Conservation (phyloP, 805 yeast species). For the Yamadazyma scolyti region DNA sequence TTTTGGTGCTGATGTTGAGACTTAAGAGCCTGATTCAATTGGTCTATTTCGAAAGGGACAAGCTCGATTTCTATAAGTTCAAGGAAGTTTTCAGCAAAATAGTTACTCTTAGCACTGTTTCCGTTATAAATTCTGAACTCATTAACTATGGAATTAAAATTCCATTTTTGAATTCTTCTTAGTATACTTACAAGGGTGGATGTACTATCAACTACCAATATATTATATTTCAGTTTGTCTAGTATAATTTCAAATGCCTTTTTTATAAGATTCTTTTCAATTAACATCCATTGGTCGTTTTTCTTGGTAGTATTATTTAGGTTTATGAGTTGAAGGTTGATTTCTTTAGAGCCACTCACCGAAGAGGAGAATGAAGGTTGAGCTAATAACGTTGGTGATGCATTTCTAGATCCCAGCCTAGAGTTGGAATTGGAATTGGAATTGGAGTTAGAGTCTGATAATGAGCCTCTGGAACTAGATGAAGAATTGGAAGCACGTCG, state of each 20-base stretch:
- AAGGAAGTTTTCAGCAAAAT: slow-evolving; percentile 75
- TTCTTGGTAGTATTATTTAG: slow-evolving; percentile 21
- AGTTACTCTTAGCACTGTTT: slow-evolving; percentile 52
- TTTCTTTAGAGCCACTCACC: no score
- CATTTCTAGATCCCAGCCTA: background rate
- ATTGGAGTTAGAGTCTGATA: no score
- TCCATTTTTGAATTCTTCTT: slow-evolving; percentile 86
- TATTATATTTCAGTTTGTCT: slow-evolving; percentile 60
- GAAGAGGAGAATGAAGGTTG: no score
- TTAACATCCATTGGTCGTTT: slow-evolving; percentile 70
- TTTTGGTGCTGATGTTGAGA: slow-evolving; percentile 11
- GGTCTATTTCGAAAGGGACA: slow-evolving; percentile 38
- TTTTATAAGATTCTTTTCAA: slow-evolving; percentile 61
- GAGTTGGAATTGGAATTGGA: slow-evolving; percentile 3
- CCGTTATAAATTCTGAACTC: slow-evolving; percentile 73
- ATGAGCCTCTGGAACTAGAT: no score
- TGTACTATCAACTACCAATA: slow-evolving; percentile 74
- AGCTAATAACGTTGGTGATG: background rate
- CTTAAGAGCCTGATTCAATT: slow-evolving; percentile 19
- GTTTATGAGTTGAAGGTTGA: slow-evolving; percentile 12
- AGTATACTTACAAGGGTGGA: slow-evolving; percentile 77
- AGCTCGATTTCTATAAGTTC: slow-evolving; percentile 65
- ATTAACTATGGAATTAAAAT: slow-evolving; percentile 73
- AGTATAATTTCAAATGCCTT: slow-evolving; percentile 64
- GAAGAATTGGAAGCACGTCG: no score